phyloP scores from a whole-genome alignment of 495 filamentous ascomycete genomes.

The Tuber magnatum region DNA sequence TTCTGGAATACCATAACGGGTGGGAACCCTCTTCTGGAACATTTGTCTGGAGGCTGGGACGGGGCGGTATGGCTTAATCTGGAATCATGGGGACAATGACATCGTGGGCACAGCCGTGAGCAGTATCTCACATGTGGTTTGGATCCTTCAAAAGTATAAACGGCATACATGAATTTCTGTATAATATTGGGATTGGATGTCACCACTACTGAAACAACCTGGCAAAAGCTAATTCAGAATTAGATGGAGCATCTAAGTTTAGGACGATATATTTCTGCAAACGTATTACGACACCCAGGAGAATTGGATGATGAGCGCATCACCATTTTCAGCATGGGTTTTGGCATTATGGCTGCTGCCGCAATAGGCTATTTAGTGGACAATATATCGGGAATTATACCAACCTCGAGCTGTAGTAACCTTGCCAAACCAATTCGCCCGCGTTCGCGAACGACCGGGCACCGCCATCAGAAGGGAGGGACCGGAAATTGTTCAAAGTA shows the following conservation, averaged over 20 bases:
- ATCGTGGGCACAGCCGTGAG: not conserved
- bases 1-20: not conserved
- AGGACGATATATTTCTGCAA: not conserved
- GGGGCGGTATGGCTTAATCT: not conserved
- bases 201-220: not conserved
- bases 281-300: not conserved
- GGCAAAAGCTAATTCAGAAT: not conserved
- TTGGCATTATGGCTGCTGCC: not conserved
- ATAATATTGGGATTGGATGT: not conserved
- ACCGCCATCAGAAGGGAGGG: not conserved
- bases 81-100: not conserved
- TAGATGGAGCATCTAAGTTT: not conserved
- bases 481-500: not conserved
- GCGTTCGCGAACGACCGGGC: not conserved
- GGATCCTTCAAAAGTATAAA: not conserved
- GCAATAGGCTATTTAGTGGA: not conserved
- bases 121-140: not conserved
- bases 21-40: not conserved
- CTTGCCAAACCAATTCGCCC: not conserved
- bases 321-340: not conserved
- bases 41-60: not conserved
- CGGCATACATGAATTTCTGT: not conserved
- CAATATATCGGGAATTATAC: not conserved
- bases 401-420: not conserved
- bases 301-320: not conserved